phyloP scores from a whole-genome alignment of 2,329 filamentous ascomycete species.

The Lasiodiplodia hormozganensis region DNA sequence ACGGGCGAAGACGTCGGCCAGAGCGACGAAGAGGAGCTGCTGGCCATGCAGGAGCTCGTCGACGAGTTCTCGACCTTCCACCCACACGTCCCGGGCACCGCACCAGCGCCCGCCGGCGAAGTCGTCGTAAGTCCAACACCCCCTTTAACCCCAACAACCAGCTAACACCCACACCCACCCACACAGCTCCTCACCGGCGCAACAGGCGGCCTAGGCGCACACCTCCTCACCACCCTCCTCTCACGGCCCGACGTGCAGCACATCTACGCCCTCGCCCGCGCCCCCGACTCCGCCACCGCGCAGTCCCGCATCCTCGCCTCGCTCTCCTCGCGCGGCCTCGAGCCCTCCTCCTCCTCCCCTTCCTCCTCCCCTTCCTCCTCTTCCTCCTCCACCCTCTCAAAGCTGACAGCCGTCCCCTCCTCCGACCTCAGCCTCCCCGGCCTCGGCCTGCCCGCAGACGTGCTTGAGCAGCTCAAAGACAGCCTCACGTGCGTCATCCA shows the following conservation, averaged over 20 bases:
- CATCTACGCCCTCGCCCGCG: conserved; percentile 62
- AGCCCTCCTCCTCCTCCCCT: conserved; percentile 20
- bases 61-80: conserved; percentile 52
- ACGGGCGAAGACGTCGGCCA: conserved; percentile 43
- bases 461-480: conserved; percentile 31
- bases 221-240: conserved; percentile 55
- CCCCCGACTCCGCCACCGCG: conserved; percentile 44
- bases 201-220: conserved; percentile 70
- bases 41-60: conserved; percentile 57
- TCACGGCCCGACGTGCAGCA: conserved; percentile 38
- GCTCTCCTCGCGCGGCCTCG: conserved; percentile 45
- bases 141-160: too few species aligned
- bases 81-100: conserved; percentile 33
- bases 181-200: conserved; percentile 66
- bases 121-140: conserved; percentile 29
- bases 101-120: conserved; percentile 27
- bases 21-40: conserved; percentile 50
- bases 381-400: conserved; percentile 23
- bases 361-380: neutral
- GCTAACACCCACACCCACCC: neutral
- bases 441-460: conserved; percentile 48
- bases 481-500: conserved; percentile 57
- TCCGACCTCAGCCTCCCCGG: conserved; percentile 48
- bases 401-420: conserved; percentile 46
- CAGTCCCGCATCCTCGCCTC: conserved; percentile 46